Conservation (phyloP, 768 basidiomycete genomes). For the Agrocybe praecox region DNA sequence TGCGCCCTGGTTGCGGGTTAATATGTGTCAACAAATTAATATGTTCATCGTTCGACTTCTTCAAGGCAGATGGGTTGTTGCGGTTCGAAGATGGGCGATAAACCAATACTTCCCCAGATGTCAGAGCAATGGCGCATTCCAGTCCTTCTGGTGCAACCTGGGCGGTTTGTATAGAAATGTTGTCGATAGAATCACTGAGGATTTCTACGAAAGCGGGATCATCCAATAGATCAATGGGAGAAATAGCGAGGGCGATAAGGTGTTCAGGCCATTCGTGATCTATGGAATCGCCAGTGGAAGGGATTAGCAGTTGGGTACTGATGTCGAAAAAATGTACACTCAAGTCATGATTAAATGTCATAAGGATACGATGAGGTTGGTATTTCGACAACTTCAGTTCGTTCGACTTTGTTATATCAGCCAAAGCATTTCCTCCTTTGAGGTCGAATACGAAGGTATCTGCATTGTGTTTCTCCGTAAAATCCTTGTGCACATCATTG, state of each 20-base stretch:
- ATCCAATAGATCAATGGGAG: constrained; percentile 49
- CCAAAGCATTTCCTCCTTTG: constrained; percentile 59
- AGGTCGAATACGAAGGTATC: constrained; percentile 33
- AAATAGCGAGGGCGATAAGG: constrained; percentile 62
- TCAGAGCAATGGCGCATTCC: constrained; percentile 57
- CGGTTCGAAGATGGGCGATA: constrained; percentile 38
- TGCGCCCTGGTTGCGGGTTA: constrained; percentile 34
- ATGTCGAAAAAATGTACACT: constrained; percentile 75
- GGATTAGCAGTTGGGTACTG: constrained; percentile 65
- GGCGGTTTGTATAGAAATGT: constrained; percentile 40
- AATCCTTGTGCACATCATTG: constrained; percentile 45
- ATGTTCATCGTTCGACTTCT: constrained; percentile 42
- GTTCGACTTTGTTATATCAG: constrained; percentile 49
- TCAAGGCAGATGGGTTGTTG: constrained; percentile 15
- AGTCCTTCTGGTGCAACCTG: constrained; percentile 57
- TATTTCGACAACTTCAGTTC: constrained; percentile 62
- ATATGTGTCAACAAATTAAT: constrained; percentile 57
- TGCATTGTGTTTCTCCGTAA: constrained; percentile 27
- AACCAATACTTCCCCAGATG: constrained; percentile 59
- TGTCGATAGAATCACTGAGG: constrained; percentile 17
- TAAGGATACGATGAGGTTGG: constrained; percentile 63
- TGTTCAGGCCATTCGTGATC: constrained; percentile 66
- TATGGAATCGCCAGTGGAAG: constrained; percentile 40
- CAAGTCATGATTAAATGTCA: constrained; percentile 65
- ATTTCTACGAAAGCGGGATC: constrained; percentile 39